Evolutionary conservation across 2,329 filamentous ascomycete genomes (phyloP).

Genomic region (Beauveria pseudobassiana): DNA sequence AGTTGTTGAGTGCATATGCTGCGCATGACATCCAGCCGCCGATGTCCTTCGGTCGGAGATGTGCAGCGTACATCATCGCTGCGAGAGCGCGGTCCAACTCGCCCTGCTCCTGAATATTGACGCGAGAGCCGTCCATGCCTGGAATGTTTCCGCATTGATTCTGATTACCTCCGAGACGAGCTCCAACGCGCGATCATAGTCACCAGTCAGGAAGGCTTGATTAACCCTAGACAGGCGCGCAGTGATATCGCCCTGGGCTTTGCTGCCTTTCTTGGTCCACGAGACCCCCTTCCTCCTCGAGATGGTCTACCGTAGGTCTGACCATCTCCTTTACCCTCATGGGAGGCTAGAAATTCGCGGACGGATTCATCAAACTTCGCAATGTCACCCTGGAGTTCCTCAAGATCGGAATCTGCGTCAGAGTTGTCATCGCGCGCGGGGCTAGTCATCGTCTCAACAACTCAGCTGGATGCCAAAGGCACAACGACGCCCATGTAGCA

Average conservation of each 20-base stretch:
- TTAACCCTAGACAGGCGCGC: constrained; percentile 59
- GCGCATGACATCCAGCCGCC: constrained; percentile 53
- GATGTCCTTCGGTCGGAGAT: constrained; percentile 54
- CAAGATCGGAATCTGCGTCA: constrained; percentile 37
- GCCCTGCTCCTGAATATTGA: constrained; percentile 55
- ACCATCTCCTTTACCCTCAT: constrained; percentile 21
- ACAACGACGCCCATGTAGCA: too few species aligned
- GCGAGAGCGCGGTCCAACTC: constrained; percentile 50
- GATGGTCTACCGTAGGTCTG: constrained; percentile 11
- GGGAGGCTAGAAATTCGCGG: constrained; percentile 31
- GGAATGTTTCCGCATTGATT: constrained; percentile 59
- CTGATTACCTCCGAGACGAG: constrained; percentile 57
- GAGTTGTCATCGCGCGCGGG: constrained; percentile 20
- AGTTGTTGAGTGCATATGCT: constrained; percentile 45
- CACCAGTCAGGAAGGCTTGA: constrained; percentile 55
- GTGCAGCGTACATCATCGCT: constrained; percentile 54
- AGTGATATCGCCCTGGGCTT: constrained; percentile 68
- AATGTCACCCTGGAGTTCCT: constrained; percentile 36
- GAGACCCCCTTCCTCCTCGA: constrained; percentile 23
- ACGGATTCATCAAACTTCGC: constrained; percentile 36
- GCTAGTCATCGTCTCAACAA: not conserved
- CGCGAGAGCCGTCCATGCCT: constrained; percentile 56
- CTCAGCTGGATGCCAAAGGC: not conserved
- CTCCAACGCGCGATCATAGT: constrained; percentile 52
- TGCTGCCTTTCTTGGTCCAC: constrained; percentile 51